Evolutionary conservation across 176 grass and related monocot species (phyloP).

Genomic region (Zizania latifolia): DNA sequence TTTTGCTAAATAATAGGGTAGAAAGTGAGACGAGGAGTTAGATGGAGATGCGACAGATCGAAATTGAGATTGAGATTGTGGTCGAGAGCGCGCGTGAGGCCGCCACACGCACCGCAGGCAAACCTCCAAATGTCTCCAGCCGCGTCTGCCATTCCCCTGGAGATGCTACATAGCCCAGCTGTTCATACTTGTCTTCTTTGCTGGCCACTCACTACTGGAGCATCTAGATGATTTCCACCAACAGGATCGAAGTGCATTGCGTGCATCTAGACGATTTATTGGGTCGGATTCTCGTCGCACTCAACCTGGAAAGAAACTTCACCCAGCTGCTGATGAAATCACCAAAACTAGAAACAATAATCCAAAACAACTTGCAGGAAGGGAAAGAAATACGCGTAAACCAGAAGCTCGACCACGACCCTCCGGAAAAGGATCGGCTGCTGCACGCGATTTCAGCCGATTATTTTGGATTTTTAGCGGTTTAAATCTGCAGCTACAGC

Average conservation of each 20-base stretch:
- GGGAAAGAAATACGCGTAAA: no score
- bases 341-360: no score
- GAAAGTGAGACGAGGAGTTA: no score
- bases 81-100: background rate
- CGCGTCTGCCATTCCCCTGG: background rate
- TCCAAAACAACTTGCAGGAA: no score
- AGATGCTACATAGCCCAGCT: background rate
- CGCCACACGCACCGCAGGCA: background rate
- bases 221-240: no score
- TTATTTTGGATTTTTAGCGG: no score
- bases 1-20: no score
- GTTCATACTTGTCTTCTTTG: background rate
- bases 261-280: background rate
- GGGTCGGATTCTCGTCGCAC: background rate
- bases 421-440: no score
- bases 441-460: no score
- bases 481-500: no score
- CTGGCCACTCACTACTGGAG: background rate
- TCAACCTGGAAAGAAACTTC: background rate
- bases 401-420: no score
- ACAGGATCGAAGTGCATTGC: background rate
- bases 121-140: background rate
- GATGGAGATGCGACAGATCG: background rate
- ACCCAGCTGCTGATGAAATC: no score
- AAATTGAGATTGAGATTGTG: background rate